These are phyloP conservation scores for Dendrocalamus sinicus DNA, from an alignment of 176 grass and related monocot species.

Conservation along the genomic window DNA sequence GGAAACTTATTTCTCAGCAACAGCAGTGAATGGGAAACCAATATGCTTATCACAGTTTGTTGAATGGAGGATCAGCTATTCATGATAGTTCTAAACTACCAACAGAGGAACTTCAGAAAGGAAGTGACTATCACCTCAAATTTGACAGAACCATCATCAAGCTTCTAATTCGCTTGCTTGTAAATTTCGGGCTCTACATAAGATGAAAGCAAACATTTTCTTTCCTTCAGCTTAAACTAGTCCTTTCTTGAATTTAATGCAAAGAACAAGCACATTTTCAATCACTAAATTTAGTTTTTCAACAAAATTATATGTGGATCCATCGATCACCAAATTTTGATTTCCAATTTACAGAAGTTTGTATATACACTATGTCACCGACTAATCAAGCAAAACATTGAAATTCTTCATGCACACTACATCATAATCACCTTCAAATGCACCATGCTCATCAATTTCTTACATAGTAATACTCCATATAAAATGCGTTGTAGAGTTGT, in stretches of 20 bases:
- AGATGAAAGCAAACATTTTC: conserved; percentile 31
- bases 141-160: conserved; percentile 82
- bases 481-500: background rate
- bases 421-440: background rate
- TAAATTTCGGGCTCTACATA: conserved; percentile 85
- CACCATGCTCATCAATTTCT: background rate
- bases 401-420: background rate
- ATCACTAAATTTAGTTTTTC: background rate
- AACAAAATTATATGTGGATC: background rate
- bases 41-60: conserved; percentile 4
- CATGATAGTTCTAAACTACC: conserved; percentile 1
- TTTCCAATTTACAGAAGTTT: background rate
- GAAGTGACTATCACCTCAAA: conserved; percentile 73
- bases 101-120: conserved; percentile 8
- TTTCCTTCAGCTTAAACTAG: background rate
- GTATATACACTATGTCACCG: background rate
- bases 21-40: conserved; percentile 22
- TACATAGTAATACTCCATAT: background rate
- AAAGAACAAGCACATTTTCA: background rate
- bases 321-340: background rate
- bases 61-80: background rate
- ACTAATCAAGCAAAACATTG: background rate
- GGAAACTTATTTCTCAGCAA: background rate
- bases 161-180: conserved; percentile 92
- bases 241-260: background rate